A percentile compares a stretch with the other conserved stretches of the same genome.
Conservation (phyloP, 2,329 filamentous ascomycete species). For the Penicillium expansum region DNA sequence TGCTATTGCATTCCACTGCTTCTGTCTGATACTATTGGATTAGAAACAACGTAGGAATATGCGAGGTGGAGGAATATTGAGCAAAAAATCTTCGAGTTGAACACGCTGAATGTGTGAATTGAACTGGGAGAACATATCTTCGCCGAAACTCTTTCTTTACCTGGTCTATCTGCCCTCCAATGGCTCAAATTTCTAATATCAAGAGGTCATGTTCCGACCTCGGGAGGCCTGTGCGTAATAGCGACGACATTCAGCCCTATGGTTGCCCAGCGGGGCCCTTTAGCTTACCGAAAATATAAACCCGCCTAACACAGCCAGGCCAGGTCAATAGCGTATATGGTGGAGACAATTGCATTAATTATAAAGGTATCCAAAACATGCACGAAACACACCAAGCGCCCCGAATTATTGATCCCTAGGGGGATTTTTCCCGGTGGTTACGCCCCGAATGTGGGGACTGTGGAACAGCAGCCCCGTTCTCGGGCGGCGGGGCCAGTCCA, state of each 20-base stretch:
- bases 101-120: background rate
- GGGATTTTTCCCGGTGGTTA: background rate
- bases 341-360: background rate
- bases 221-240: background rate
- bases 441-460: constrained; percentile 2
- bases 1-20: background rate
- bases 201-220: background rate
- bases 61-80: background rate
- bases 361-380: background rate
- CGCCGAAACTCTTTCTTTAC: background rate
- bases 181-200: background rate
- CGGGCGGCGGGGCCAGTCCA: constrained; percentile 31
- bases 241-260: background rate
- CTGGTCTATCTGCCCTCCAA: background rate
- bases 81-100: background rate
- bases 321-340: background rate
- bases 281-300: background rate
- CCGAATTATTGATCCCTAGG: background rate
- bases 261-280: background rate
- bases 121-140: background rate
- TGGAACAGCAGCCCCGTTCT: background rate
- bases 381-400: background rate
- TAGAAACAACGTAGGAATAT: background rate
- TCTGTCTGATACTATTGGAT: background rate
- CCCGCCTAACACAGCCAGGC: background rate